Conservation (phyloP, 2,329 filamentous ascomycete genomes). For the Furcasterigmium furcatum region DNA sequence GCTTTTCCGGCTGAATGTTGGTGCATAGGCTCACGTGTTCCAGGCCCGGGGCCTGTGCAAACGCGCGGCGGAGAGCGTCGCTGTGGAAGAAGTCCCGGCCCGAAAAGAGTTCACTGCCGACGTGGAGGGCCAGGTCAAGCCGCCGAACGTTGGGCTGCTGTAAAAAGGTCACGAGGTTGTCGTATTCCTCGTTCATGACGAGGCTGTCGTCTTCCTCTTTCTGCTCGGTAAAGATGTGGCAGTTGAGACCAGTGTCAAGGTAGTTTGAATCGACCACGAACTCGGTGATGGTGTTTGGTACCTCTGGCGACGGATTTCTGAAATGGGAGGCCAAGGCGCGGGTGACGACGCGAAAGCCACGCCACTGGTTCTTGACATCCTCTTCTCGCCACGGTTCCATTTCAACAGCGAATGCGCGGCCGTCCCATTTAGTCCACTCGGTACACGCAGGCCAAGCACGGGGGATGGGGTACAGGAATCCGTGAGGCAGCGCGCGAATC, state of each 20-base stretch:
- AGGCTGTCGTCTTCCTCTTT: conserved; percentile 19
- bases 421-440: neutral
- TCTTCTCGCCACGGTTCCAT: neutral
- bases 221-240: conserved; percentile 19
- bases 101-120: conserved; percentile 4
- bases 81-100: conserved; percentile 4
- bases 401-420: neutral
- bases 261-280: conserved; percentile 22
- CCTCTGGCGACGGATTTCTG: conserved; percentile 1
- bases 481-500: conserved; percentile 28
- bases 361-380: conserved; percentile 16
- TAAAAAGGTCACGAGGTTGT: conserved; percentile 17
- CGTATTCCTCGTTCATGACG: conserved; percentile 17
- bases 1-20: conserved; percentile 5
- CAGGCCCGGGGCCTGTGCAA: conserved; percentile 9
- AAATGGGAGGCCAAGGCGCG: neutral
- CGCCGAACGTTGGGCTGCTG: conserved; percentile 17
- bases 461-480: conserved; percentile 31
- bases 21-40: conserved; percentile 10
- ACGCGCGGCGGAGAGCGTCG: conserved; percentile 9
- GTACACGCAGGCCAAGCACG: conserved; percentile 22
- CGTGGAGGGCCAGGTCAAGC: conserved; percentile 18
- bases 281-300: conserved; percentile 21
- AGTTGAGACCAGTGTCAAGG: conserved; percentile 21
- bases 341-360: conserved; percentile 21